Percentiles rank a stretch among this genome's conserved stretches.
These are phyloP conservation scores for Exophiala sp. DNA, from an alignment of 2,329 filamentous ascomycete species.

Conservation along the genomic window DNA sequence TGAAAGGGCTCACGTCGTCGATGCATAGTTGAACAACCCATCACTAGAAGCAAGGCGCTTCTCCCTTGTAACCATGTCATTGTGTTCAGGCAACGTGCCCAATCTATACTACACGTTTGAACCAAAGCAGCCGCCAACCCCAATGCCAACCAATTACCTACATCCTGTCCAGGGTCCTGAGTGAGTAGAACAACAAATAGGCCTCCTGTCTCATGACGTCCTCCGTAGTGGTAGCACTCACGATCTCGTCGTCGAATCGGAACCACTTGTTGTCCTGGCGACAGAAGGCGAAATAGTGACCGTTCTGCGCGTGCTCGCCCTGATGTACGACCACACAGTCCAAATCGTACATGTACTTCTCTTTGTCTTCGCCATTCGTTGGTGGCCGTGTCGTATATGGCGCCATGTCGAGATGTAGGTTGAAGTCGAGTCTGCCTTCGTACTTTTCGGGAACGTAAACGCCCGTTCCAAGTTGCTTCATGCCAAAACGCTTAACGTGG, in stretches of 20 bases:
- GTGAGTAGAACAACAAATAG: conserved; percentile 79
- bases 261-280: conserved; percentile 69
- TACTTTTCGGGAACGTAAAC: conserved; percentile 62
- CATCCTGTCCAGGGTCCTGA: conserved; percentile 30
- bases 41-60: too few relatives aligned
- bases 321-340: conserved; percentile 89
- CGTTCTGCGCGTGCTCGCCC: conserved; percentile 69
- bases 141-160: neutral
- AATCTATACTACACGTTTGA: too few relatives aligned
- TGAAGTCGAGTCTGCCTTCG: conserved; percentile 80
- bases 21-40: too few relatives aligned
- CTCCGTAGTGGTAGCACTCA: conserved; percentile 75
- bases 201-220: conserved; percentile 84
- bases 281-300: conserved; percentile 89
- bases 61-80: too few relatives aligned
- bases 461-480: conserved; percentile 22
- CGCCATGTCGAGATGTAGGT: conserved; percentile 80
- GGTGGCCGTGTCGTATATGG: conserved; percentile 73
- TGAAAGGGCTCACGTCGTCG: too few relatives aligned
- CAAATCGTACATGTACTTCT: conserved; percentile 74
- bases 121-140: neutral
- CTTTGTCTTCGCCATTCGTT: conserved; percentile 3
- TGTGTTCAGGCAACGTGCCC: too few relatives aligned
- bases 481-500: conserved; percentile 66
- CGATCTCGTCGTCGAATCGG: conserved; percentile 91